Conservation (phyloP, 805 yeast species). For the Metschnikowia lochheadii region DNA sequence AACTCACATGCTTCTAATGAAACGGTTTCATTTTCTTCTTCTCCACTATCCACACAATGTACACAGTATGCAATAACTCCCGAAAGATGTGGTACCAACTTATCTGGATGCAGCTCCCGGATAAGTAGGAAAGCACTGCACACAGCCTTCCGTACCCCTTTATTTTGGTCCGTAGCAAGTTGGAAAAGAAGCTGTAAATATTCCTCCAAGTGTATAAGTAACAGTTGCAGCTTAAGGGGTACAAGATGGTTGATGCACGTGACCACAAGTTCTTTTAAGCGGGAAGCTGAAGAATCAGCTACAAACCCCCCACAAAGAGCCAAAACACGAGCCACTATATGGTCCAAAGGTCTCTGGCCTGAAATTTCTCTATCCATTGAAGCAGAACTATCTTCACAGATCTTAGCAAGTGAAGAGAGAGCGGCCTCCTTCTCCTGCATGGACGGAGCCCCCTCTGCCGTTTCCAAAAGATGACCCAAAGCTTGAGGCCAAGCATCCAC, state of each 20-base stretch:
- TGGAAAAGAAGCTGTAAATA: slow-evolving; percentile 61
- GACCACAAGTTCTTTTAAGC: slow-evolving; percentile 58
- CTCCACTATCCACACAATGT: slow-evolving; percentile 56
- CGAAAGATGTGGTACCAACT: slow-evolving; percentile 68
- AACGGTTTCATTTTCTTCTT: slow-evolving; percentile 64
- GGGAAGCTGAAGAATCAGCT: slow-evolving; percentile 39
- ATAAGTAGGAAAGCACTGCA: slow-evolving; percentile 72
- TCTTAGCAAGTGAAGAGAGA: slow-evolving; percentile 74
- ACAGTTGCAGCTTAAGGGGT: slow-evolving; percentile 61
- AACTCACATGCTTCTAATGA: slow-evolving; percentile 94
- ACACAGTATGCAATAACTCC: slow-evolving; percentile 85
- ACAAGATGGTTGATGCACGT: slow-evolving; percentile 75
- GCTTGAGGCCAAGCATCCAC: slow-evolving; percentile 69
- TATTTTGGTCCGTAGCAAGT: slow-evolving; percentile 59
- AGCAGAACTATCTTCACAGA: slow-evolving; percentile 82
- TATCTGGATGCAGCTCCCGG: slow-evolving; percentile 76
- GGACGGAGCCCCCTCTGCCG: slow-evolving; percentile 28
- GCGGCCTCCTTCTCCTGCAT: slow-evolving; percentile 61
- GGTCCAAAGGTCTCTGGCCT: slow-evolving; percentile 64
- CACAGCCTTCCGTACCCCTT: slow-evolving; percentile 64
- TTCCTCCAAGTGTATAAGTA: slow-evolving; percentile 60
- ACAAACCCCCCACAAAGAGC: neutral
- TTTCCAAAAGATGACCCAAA: slow-evolving; percentile 61
- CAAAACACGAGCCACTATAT: slow-evolving; percentile 40
- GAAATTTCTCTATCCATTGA: slow-evolving; percentile 61